Conservation (phyloP, 2,329 filamentous ascomycete species). For the Ceratocystis diversiconidia region DNA sequence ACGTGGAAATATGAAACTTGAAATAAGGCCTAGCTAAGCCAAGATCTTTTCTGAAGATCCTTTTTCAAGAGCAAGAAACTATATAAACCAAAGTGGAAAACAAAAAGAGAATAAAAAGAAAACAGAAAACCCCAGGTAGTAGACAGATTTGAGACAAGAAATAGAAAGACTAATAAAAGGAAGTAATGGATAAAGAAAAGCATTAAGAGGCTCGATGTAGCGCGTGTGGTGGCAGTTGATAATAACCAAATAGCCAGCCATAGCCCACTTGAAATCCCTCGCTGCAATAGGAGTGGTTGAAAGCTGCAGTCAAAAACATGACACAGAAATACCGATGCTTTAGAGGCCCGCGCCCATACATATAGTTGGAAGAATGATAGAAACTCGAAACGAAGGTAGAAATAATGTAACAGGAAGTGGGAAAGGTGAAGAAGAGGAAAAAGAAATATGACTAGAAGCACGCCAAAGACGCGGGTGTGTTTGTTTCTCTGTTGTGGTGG, state of each 20-base stretch:
- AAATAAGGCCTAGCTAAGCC: not conserved
- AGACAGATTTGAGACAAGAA: conserved; percentile 6
- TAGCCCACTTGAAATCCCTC: not conserved
- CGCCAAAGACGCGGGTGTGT: conserved; percentile 1
- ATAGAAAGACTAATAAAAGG: conserved; percentile 7
- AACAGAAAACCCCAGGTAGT: not conserved
- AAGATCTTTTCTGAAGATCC: conserved; percentile 3
- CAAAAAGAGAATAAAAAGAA: not conserved
- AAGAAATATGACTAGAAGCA: conserved; percentile 10
- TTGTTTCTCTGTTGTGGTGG: not conserved
- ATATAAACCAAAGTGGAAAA: not conserved
- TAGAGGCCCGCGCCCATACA: conserved; percentile 2
- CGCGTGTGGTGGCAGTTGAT: not conserved
- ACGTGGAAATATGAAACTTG: conserved; percentile 3
- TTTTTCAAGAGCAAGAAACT: not conserved
- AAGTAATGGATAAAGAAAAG: conserved; percentile 5
- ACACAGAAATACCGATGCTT: not conserved
- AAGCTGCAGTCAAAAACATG: not conserved
- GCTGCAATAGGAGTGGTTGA: not conserved
- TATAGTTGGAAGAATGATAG: conserved; percentile 9
- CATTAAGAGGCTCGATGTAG: not conserved
- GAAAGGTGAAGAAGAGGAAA: conserved; percentile 2
- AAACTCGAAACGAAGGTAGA: conserved; percentile 11
- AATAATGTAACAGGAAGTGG: conserved; percentile 11
- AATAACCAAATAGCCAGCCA: not conserved